Evolutionary conservation across 768 basidiomycete genomes (phyloP), one percentile per base, ranked within the genome.

Genomic region (Lepiota venenata): DNA sequence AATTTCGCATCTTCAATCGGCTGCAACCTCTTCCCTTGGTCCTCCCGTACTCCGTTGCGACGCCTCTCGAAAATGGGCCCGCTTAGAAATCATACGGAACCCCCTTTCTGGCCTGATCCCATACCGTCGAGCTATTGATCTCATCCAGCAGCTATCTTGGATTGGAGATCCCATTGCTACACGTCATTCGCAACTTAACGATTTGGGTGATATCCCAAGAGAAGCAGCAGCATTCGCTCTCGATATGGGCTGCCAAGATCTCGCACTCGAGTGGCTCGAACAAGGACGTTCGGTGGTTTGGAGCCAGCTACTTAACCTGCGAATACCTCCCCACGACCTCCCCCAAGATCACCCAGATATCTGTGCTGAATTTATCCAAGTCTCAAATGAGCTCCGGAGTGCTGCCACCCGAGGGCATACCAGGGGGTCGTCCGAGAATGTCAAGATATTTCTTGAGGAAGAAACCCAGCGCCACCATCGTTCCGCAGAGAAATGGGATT

Each of bases 281-380:
- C 64, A 63, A 49, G 64, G 64, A 15, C 60, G 64, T 3, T 57
- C 57, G 22, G 47, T 65, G n/a, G 58, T 65, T 39, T 65, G 64
- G 64, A 44, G 45, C n/a, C 64, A 65, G 32, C 32, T 57, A 12
- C 38, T 57, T 6, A 7, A 52, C 4, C 56, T 65, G 0, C 62
- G 60, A 15, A 61, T 51, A 3, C 59, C 64, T 10, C 10, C 63
- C 6, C 62, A 65, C 18, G 36, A 52, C 4, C 58, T 65, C 32
- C 32, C 2, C 9, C 32, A 9, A 11, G 4, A 32, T 3, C 32
- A 32, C 8, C 32, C 32, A 32, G 32, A 32, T 32, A 32, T 32
- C 8, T 32, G 32, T 8, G 10, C 32, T 8, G 32, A 32, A 8
- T 32, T 32, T 8, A 32, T 8, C 3, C 4, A 11, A 32, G 4